Conservation (phyloP, 176 grass and related monocot species). For the Zoysia japonica region DNA sequence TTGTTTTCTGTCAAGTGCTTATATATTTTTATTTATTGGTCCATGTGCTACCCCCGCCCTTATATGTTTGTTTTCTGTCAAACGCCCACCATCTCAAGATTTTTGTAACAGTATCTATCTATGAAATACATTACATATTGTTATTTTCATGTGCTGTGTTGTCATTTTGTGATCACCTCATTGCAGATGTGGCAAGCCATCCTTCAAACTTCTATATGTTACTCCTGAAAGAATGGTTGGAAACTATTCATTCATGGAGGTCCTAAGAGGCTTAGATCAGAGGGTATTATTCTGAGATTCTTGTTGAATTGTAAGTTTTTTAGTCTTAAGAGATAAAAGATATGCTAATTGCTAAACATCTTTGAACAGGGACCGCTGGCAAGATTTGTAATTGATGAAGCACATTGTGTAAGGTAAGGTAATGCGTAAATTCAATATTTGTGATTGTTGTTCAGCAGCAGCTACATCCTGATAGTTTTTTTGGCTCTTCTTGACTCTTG, state of each 20-base stretch:
- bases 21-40: too few species aligned
- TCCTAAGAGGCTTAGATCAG: conserved; percentile 65
- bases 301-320: background rate
- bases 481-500: too few species aligned
- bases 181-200: conserved; percentile 60
- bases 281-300: conserved; percentile 55
- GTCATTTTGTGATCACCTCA: conserved; percentile 16
- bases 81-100: too few species aligned
- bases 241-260: conserved; percentile 65
- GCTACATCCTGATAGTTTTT: background rate
- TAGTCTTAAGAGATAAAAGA: background rate
- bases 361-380: conserved; percentile 70
- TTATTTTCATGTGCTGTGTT: conserved; percentile 26
- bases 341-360: background rate
- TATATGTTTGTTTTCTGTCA: too few species aligned
- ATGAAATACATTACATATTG: background rate
- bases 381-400: conserved; percentile 95
- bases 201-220: conserved; percentile 88
- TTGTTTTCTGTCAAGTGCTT: too few species aligned
- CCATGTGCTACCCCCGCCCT: too few species aligned
- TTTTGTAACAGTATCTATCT: too few species aligned
- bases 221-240: conserved; percentile 83
- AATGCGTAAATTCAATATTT: conserved; percentile 29
- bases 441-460: conserved; percentile 8
- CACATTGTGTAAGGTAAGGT: conserved; percentile 83